Evolutionary conservation across 345 rosid genomes (phyloP).

Genomic region (Melastoma malabathricum): DNA sequence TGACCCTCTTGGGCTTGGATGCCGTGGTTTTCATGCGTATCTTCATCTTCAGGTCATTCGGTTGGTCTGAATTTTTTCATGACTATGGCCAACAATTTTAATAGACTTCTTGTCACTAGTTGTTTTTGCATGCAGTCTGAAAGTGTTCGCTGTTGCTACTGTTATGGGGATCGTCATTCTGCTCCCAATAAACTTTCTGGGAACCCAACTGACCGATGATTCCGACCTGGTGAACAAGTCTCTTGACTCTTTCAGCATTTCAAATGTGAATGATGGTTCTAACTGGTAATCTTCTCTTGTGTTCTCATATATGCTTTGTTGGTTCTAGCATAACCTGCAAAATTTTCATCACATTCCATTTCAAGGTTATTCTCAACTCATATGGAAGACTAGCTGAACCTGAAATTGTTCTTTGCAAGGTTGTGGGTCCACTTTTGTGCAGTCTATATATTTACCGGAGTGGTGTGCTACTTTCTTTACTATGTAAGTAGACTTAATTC

Average conservation of each 20-base stretch:
- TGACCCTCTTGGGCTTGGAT: conserved; percentile 55
- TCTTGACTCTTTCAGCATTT: conserved; percentile 70
- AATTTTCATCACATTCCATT: no score
- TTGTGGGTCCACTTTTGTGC: conserved; percentile 91
- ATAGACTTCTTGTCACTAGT: conserved; percentile 1
- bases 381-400: not conserved
- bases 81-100: not conserved
- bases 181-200: conserved; percentile 72
- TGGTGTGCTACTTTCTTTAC: conserved; percentile 84
- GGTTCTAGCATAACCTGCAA: no score
- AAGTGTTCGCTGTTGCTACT: conserved; percentile 50
- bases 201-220: conserved; percentile 50
- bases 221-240: conserved; percentile 50
- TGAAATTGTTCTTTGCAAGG: conserved; percentile 32
- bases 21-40: conserved; percentile 64
- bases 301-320: not conserved
- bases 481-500: conserved; percentile 34
- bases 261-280: conserved; percentile 77
- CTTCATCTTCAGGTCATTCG: conserved; percentile 48
- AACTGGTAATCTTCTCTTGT: conserved; percentile 33
- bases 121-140: conserved; percentile 33
- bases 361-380: not conserved
- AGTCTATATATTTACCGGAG: conserved; percentile 64
- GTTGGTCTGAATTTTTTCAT: not conserved
- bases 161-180: conserved; percentile 62